phyloP scores from a whole-genome alignment of 2,329 filamentous ascomycete genomes.

The Colletotrichum filicis region DNA sequence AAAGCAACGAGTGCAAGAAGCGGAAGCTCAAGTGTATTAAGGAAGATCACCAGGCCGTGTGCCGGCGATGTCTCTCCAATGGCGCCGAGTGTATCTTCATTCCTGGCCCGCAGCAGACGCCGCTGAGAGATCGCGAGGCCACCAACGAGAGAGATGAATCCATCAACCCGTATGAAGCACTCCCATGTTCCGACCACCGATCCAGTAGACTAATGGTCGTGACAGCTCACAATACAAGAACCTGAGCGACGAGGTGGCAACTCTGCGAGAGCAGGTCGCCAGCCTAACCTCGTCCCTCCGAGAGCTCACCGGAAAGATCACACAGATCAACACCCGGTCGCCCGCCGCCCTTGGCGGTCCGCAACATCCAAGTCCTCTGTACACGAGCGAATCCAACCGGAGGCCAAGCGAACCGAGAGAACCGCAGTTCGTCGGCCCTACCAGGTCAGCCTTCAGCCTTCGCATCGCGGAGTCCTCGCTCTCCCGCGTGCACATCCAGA shows the following conservation, averaged over 20 bases:
- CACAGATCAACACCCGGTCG: conserved; percentile 25
- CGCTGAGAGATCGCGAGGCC: conserved; percentile 31
- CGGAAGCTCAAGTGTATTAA: conserved; percentile 53
- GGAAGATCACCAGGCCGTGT: conserved; percentile 37
- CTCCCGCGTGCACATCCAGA: conserved; percentile 48
- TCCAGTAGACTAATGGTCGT: not conserved
- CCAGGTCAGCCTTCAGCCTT: conserved; percentile 47
- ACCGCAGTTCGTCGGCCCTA: conserved; percentile 50
- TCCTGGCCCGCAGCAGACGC: conserved; percentile 32
- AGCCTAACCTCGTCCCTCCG: conserved; percentile 41
- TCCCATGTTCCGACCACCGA: not conserved
- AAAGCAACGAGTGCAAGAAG: conserved; percentile 52
- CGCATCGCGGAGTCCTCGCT: conserved; percentile 48
- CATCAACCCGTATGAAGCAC: conserved; percentile 31
- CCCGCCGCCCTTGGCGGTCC: conserved; percentile 5
- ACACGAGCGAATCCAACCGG: conserved; percentile 14
- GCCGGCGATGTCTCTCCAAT: conserved; percentile 44
- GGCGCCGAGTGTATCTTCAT: conserved; percentile 42
- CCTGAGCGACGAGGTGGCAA: conserved; percentile 42
- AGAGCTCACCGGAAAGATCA: conserved; percentile 40
- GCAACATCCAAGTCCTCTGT: conserved; percentile 28
- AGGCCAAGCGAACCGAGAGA: conserved; percentile 41
- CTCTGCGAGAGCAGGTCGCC: conserved; percentile 44
- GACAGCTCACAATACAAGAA: conserved; percentile 31
- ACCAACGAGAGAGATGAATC: conserved; percentile 38